Conservation (phyloP, 371 early-diverging fungal species). For the Nematocida sp. region DNA sequence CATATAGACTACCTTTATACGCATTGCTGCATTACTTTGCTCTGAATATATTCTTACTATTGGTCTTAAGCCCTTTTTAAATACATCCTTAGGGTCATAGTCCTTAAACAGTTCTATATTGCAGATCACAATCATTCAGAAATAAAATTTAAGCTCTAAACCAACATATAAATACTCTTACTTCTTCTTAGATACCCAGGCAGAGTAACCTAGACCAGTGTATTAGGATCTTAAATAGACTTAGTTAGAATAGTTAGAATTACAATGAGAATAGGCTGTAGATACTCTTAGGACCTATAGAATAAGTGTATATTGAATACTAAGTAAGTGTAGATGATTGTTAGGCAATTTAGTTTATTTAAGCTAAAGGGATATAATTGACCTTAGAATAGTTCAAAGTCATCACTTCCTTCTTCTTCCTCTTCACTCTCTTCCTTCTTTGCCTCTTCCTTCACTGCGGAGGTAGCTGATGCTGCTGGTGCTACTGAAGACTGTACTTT, state of each 20-base stretch:
- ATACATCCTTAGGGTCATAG: not conserved
- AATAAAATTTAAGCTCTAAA: constrained; percentile 41
- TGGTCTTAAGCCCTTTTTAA: constrained; percentile 7
- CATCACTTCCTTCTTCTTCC: constrained; percentile 19
- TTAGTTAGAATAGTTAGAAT: too few relatives aligned
- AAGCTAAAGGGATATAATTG: constrained; percentile 47
- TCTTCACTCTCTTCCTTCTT: constrained; percentile 12
- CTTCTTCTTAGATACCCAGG: too few relatives aligned
- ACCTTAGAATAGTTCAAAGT: too few relatives aligned
- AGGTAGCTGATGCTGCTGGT: constrained; percentile 18
- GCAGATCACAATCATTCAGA: constrained; percentile 40
- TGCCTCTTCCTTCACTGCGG: not conserved
- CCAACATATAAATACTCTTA: not conserved
- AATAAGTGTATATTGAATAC: too few relatives aligned
- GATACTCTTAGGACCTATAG: too few relatives aligned
- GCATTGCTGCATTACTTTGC: not conserved
- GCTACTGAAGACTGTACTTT: constrained; percentile 20
- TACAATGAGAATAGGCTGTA: too few relatives aligned
- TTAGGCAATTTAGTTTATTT: not conserved
- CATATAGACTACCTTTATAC: constrained; percentile 26
- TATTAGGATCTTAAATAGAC: too few relatives aligned
- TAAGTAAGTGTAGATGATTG: not conserved
- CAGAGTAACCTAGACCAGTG: too few relatives aligned
- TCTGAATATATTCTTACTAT: not conserved
- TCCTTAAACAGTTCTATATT: constrained; percentile 22